phyloP scores from a whole-genome alignment of 2,329 filamentous ascomycete genomes.

The Didymosphaeria variabile region DNA sequence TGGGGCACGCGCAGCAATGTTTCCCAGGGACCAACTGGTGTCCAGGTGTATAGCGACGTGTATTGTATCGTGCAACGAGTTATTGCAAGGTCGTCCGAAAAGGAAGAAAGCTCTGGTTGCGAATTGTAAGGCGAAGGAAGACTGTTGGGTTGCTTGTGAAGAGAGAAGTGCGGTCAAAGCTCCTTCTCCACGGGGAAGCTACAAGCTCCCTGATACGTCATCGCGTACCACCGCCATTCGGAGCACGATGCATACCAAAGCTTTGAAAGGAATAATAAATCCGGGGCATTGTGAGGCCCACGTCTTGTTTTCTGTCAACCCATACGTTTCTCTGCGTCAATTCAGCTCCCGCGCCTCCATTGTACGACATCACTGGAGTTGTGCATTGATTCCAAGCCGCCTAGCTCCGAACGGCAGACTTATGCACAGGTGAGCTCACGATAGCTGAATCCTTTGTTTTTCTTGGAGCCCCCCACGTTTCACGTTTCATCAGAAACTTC shows the following conservation, averaged over 20 bases:
- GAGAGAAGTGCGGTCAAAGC: conserved; percentile 28
- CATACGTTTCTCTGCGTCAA: conserved; percentile 8
- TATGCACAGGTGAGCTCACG: conserved; percentile 11
- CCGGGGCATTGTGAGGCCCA: conserved; percentile 21
- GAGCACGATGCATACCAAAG: conserved; percentile 22
- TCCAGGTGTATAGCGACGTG: background rate
- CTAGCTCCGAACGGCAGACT: background rate
- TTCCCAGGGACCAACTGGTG: no score
- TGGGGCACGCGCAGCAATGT: background rate
- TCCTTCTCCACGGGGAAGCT: conserved; percentile 27
- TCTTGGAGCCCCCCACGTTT: conserved; percentile 1
- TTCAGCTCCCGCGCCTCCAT: conserved; percentile 9
- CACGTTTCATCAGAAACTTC: conserved; percentile 2
- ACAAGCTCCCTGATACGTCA: conserved; percentile 34
- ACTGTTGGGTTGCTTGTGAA: conserved; percentile 16
- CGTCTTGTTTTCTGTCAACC: background rate
- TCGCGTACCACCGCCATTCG: conserved; percentile 27
- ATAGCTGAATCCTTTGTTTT: conserved; percentile 12
- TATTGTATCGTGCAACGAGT: background rate
- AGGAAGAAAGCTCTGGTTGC: background rate
- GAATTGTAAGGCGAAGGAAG: background rate
- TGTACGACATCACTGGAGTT: background rate
- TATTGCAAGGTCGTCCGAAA: background rate
- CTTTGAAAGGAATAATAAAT: conserved; percentile 24
- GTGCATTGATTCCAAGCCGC: background rate